Evolutionary conservation across 768 basidiomycete species (phyloP).

Genomic region (Mycena sanguinolenta): DNA sequence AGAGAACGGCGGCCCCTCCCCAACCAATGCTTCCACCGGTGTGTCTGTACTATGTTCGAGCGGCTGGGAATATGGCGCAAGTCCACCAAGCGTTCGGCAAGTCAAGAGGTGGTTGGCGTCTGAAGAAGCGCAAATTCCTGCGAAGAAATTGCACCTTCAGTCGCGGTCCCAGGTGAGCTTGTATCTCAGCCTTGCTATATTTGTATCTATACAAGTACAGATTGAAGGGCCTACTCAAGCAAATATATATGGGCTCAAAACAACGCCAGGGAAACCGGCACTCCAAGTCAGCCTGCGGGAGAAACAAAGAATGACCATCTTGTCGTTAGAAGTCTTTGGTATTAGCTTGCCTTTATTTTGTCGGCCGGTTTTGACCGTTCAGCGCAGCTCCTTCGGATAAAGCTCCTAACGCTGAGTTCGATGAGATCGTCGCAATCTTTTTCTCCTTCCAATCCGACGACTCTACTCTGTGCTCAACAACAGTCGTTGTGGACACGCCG

Average conservation of each 20-base stretch:
- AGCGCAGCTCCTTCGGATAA: slow-evolving; percentile 73
- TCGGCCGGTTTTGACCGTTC: slow-evolving; percentile 1
- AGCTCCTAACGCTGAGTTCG: slow-evolving; percentile 75
- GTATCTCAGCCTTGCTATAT: neutral
- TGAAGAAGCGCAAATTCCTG: slow-evolving; percentile 40
- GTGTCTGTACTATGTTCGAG: slow-evolving; percentile 49
- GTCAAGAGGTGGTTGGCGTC: slow-evolving; percentile 67
- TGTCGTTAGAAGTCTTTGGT: slow-evolving; percentile 92
- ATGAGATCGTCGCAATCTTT: slow-evolving; percentile 78
- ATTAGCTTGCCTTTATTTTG: neutral
- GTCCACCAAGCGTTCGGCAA: slow-evolving; percentile 73
- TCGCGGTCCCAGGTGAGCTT: slow-evolving; percentile 66
- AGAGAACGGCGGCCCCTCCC: slow-evolving; percentile 3
- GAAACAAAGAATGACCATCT: slow-evolving; percentile 80
- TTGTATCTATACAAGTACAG: slow-evolving; percentile 39
- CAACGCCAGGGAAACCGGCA: slow-evolving; percentile 57
- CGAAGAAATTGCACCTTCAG: slow-evolving; percentile 36
- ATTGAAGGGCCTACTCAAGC: slow-evolving; percentile 83
- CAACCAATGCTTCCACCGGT: neutral
- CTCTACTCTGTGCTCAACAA: slow-evolving; percentile 56
- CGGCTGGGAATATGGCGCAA: slow-evolving; percentile 85
- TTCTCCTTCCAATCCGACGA: slow-evolving; percentile 76
- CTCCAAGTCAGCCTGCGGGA: slow-evolving; percentile 56
- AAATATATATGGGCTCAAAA: slow-evolving; percentile 77
- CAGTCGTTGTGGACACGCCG: slow-evolving; percentile 64